phyloP scores from a whole-genome alignment of 495 filamentous ascomycete species.

The Penicillium arizonense region DNA sequence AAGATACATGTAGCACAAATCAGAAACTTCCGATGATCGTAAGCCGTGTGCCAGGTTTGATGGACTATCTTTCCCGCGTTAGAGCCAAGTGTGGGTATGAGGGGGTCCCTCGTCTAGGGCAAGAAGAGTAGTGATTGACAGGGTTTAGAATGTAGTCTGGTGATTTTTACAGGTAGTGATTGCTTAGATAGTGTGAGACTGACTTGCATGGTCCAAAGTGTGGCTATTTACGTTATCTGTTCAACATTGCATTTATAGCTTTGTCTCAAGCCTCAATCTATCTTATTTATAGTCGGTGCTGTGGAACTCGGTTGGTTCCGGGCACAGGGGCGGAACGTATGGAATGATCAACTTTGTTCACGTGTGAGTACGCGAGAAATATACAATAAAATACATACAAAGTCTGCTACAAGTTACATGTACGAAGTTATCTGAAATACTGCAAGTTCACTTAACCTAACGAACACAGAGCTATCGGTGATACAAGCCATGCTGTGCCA shows the following conservation, averaged over 20 bases:
- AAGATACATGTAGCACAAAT: background rate
- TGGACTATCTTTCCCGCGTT: slow-evolving; percentile 2
- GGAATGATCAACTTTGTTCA: background rate
- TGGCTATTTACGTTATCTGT: no score
- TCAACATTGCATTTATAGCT: background rate
- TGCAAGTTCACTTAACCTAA: no score
- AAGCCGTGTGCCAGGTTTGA: background rate
- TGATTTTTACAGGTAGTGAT: background rate
- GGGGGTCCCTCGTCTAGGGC: background rate
- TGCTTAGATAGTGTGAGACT: no score
- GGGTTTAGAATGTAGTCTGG: slow-evolving; percentile 6
- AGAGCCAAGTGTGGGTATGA: slow-evolving; percentile 2
- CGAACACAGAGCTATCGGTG: no score
- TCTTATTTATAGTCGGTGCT: background rate
- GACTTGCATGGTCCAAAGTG: no score
- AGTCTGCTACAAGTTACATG: background rate
- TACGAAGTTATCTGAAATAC: no score
- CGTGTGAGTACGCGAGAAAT: background rate
- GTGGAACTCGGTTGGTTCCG: slow-evolving; percentile 18
- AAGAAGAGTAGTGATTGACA: slow-evolving; percentile 16
- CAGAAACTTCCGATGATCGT: background rate
- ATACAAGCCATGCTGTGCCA: no score
- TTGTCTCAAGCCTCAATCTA: slow-evolving; percentile 7
- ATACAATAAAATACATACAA: no score
- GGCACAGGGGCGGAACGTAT: background rate